Percentiles rank a stretch among this genome's conserved stretches.
phyloP scores from a whole-genome alignment of 306 rosid genomes.

The Lathyrus aphaca region DNA sequence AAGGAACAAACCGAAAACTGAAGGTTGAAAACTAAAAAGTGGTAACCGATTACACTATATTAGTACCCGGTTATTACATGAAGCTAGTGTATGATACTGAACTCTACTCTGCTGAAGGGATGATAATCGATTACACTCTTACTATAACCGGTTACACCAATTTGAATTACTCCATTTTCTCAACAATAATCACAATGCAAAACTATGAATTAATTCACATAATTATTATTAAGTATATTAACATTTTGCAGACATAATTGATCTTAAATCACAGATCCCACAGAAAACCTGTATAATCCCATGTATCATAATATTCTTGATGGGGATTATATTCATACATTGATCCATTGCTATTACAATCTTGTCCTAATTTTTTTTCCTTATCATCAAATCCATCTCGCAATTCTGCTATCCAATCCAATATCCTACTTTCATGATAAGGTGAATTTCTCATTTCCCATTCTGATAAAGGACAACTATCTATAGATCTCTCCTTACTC shows the following conservation, averaged over 20 bases:
- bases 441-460: constrained; percentile 55
- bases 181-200: background rate
- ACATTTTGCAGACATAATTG: constrained; percentile 17
- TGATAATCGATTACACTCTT: too few species aligned
- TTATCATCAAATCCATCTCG: constrained; percentile 40
- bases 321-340: constrained; percentile 34
- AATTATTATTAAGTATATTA: background rate
- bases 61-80: too few species aligned
- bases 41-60: too few species aligned
- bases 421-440: constrained; percentile 47
- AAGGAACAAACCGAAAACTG: too few species aligned
- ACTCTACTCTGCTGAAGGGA: too few species aligned
- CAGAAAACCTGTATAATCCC: constrained; percentile 55
- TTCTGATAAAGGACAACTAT: constrained; percentile 34
- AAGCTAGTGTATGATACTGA: too few species aligned
- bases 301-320: constrained; percentile 41
- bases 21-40: too few species aligned
- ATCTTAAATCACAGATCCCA: constrained; percentile 62
- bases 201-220: background rate
- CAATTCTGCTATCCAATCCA: constrained; percentile 59
- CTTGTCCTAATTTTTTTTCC: constrained; percentile 42
- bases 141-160: too few species aligned
- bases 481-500: constrained; percentile 38
- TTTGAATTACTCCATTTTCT: too few species aligned
- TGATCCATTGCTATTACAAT: constrained; percentile 27